Evolutionary conservation across 2,329 filamentous ascomycete species (phyloP).

Genomic region (Paecilomyces fulvus): DNA sequence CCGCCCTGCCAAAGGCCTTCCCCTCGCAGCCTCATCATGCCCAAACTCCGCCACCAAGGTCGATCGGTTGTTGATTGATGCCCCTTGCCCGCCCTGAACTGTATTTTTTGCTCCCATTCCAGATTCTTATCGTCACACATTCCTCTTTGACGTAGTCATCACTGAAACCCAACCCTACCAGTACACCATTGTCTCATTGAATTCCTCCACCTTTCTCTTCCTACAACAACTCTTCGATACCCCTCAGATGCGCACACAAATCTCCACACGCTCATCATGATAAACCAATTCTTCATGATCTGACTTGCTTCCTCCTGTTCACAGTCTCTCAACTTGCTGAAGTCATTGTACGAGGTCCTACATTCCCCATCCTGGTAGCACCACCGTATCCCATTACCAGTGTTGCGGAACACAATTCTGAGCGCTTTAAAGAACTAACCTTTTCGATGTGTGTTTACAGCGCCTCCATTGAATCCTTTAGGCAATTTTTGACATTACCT

Average conservation of each 20-base stretch:
- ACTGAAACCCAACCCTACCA: background rate
- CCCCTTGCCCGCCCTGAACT: background rate
- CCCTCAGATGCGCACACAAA: background rate
- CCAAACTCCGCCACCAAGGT: constrained; percentile 8
- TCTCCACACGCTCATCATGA: background rate
- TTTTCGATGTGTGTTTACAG: background rate
- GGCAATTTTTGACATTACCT: background rate
- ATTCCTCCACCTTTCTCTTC: background rate
- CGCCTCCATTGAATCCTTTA: background rate
- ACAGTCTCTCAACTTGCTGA: background rate
- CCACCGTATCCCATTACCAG: background rate
- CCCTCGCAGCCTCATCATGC: constrained; percentile 5
- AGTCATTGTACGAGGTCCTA: background rate
- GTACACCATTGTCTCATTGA: background rate
- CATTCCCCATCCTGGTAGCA: background rate
- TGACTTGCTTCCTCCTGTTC: background rate
- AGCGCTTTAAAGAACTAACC: background rate
- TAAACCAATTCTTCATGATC: background rate
- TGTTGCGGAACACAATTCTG: too few relatives aligned
- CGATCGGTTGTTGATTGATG: background rate
- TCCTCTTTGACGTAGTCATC: background rate
- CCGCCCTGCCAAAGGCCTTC: background rate
- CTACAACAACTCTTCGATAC: background rate
- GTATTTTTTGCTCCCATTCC: background rate
- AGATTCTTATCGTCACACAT: background rate